phyloP scores from a whole-genome alignment of 495 filamentous ascomycete species.

The Penicillium subrubescens region DNA sequence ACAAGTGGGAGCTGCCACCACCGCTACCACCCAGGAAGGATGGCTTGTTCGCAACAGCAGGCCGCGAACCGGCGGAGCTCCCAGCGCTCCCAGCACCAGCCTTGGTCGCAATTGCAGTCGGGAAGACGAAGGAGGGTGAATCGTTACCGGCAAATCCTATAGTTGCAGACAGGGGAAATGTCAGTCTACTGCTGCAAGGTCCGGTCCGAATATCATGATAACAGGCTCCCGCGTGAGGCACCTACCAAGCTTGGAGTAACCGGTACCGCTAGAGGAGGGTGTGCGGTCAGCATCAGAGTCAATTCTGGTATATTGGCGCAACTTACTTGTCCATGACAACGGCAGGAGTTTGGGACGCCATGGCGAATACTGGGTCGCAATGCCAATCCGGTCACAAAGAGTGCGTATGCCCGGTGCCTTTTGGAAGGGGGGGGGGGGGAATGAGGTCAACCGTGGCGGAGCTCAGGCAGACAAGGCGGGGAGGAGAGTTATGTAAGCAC shows the following conservation, averaged over 20 bases:
- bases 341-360: constrained; percentile 98
- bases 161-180: constrained; percentile 11
- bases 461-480: constrained; percentile 37
- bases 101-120: constrained; percentile 97
- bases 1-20: constrained; percentile 77
- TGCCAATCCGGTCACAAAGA: constrained; percentile 18
- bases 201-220: not conserved
- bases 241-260: constrained; percentile 96
- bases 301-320: constrained; percentile 13
- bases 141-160: constrained; percentile 98
- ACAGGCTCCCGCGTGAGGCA: constrained; percentile 16
- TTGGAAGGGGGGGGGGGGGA: constrained; percentile 7
- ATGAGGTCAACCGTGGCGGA: constrained; percentile 31
- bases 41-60: constrained; percentile 89
- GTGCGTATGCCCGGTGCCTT: constrained; percentile 6
- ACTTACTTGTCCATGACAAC: constrained; percentile 99
- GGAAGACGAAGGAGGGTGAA: constrained; percentile 98
- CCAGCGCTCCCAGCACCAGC: constrained; percentile 67
- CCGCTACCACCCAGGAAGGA: constrained; percentile 92
- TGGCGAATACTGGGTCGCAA: constrained; percentile 45
- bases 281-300: constrained; percentile 26
- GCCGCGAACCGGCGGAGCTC: constrained; percentile 80
- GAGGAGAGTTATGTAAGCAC: constrained; percentile 27
- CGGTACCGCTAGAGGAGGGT: constrained; percentile 77
- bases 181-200: constrained; percentile 29